Evolutionary conservation across 805 yeast genomes (phyloP), one percentile per base, ranked within the genome.

Genomic region (Zygosaccharomyces rouxii): DNA sequence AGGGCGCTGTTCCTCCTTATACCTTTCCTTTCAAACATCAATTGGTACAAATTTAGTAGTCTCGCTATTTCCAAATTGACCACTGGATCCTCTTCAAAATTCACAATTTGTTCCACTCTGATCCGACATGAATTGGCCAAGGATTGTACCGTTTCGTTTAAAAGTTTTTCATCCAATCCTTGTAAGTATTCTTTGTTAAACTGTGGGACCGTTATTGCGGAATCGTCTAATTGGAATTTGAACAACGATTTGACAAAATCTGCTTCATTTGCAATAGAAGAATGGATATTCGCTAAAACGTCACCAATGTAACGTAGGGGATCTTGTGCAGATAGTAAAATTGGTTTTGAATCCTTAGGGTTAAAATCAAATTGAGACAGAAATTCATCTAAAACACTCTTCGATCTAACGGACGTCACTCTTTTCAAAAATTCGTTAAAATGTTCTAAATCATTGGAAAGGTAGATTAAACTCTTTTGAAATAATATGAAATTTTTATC

Each of bases 281-380:
- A 79, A 62, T 94, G 97, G 1, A 89, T 76, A 71, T 86, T 86
- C 0, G 98, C 98, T 33, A 94, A 70, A 28, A 94, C 75, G 62
- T 89, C 97, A 22, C 97, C 95, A 14, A 88, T 72, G 54, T 83
- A 90, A 47, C 96, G 73, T 22, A 82, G 72, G 1, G 97, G 86
- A 62, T 92, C 96, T 63, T 85, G 85, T 0, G 86, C 83, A 7
- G 84, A 78, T 38, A 84, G 68, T 26, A 80, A 75, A 19, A 88
- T 72, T 0, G 89, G 86, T 47, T 69, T 68, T 18, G 65, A 55
- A 14, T 58, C 54, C 13, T 51, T 55, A 2, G 62, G 47, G 14
- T 61, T 62, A 6, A 63, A 55, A 55, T 68, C 72, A 35, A 81
- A 69, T 58, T 83, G 89, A 22, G 67, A 68, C 35, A 80, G 58